phyloP scores from a whole-genome alignment of 1,284 basidiomycete species.

The Trichosporon sp. region DNA sequence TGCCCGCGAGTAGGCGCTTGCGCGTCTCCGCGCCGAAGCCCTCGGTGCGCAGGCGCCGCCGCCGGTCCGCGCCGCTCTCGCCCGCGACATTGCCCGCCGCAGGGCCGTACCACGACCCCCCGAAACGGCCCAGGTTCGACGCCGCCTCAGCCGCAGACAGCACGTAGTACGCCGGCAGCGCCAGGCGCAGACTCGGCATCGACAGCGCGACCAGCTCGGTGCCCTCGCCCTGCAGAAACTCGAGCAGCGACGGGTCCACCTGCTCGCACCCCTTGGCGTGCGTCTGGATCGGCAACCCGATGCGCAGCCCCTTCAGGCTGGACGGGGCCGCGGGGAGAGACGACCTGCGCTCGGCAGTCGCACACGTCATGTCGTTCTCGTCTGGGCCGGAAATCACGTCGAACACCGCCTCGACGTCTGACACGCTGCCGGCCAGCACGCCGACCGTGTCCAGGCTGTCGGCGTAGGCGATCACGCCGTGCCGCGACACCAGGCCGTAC shows the following conservation, averaged over 20 bases:
- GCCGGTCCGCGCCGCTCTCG: constrained; percentile 56
- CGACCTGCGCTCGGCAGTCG: constrained; percentile 52
- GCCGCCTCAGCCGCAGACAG: constrained; percentile 90
- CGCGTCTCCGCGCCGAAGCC: constrained; percentile 83
- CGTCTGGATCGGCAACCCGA: constrained; percentile 37
- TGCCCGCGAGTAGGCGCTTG: constrained; percentile 84
- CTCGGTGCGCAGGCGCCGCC: constrained; percentile 58
- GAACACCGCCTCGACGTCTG: constrained; percentile 58
- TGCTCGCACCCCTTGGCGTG: constrained; percentile 25
- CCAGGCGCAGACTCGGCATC: constrained; percentile 70
- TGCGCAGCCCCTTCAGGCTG: constrained; percentile 26
- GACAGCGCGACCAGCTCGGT: constrained; percentile 70
- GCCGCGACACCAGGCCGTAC: constrained; percentile 86
- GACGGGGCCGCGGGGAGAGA: constrained; percentile 6
- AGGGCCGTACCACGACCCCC: constrained; percentile 64
- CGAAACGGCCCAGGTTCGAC: constrained; percentile 86
- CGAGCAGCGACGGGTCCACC: constrained; percentile 49
- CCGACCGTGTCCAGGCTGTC: constrained; percentile 95
- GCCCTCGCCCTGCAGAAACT: constrained; percentile 58
- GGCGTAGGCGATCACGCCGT: constrained; percentile 88
- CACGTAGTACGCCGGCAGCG: constrained; percentile 91
- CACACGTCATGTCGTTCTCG: constrained; percentile 71
- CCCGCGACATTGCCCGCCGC: constrained; percentile 51
- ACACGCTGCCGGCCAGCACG: constrained; percentile 61
- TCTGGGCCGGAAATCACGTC: constrained; percentile 65